These are phyloP conservation scores for Yarrowia sp. DNA, from an alignment of 805 yeast species.

Conservation along the genomic window DNA sequence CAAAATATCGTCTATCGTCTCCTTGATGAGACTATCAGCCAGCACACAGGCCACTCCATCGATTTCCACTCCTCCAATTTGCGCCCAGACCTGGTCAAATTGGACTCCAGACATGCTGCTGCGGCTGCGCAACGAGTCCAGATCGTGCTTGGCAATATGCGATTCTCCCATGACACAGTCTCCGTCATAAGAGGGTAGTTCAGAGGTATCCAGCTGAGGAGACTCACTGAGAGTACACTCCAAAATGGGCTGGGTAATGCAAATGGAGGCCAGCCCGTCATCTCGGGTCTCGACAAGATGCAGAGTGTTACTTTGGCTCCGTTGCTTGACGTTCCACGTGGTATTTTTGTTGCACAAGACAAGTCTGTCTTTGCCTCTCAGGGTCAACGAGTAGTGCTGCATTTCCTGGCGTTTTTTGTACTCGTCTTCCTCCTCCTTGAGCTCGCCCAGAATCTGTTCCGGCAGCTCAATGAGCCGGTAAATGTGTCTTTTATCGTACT, in stretches of 20 bases:
- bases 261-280: neutral
- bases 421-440: neutral
- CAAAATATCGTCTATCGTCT: conserved; percentile 33
- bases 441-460: conserved; percentile 31
- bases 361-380: conserved; percentile 14
- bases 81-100: conserved; percentile 52
- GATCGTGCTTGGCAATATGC: neutral
- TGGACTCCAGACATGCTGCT: conserved; percentile 51
- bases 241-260: conserved; percentile 1
- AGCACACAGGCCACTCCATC: conserved; percentile 45
- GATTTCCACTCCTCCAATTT: conserved; percentile 53
- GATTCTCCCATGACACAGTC: neutral
- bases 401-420: neutral
- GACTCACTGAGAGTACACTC: neutral
- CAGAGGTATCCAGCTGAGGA: neutral
- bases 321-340: conserved; percentile 10
- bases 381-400: conserved; percentile 6
- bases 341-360: conserved; percentile 15
- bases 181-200: conserved; percentile 1
- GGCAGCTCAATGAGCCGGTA: conserved; percentile 32
- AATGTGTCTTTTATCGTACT: conserved; percentile 16
- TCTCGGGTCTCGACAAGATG: conserved; percentile 38
- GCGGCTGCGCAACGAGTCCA: neutral
- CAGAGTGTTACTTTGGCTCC: conserved; percentile 5
- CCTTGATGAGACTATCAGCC: conserved; percentile 30